Evolutionary conservation across 1,284 basidiomycete genomes (phyloP).

Genomic region (Ceratobasidium sp.): DNA sequence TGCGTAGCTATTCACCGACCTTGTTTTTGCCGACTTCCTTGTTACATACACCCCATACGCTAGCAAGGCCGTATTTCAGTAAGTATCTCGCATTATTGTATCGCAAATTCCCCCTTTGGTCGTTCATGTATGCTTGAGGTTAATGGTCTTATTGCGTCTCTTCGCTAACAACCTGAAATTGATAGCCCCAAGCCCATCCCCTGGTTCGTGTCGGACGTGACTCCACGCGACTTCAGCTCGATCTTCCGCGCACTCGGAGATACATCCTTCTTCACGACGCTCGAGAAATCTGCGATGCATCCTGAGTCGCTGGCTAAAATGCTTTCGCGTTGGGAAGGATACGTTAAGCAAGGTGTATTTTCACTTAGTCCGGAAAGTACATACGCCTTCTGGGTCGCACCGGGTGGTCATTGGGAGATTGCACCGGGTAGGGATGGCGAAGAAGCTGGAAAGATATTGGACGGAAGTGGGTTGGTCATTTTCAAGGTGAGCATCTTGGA

Average conservation of each 20-base stretch:
- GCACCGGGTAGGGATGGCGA: conserved; percentile 36
- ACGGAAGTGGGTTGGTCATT: conserved; percentile 82
- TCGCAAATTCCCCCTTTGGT: neutral
- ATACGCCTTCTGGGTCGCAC: conserved; percentile 76
- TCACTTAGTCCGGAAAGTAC: neutral
- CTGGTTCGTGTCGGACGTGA: conserved; percentile 95
- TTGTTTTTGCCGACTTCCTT: conserved; percentile 95
- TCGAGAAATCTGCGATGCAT: conserved; percentile 56
- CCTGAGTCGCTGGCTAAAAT: conserved; percentile 52
- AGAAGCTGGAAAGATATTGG: conserved; percentile 62
- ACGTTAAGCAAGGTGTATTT: conserved; percentile 25
- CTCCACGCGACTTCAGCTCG: conserved; percentile 79
- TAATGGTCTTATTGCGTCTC: neutral
- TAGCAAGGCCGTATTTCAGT: conserved; percentile 90
- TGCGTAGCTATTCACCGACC: conserved; percentile 87
- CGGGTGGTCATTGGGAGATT: conserved; percentile 87
- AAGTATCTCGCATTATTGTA: conserved; percentile 54
- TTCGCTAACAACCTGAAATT: conserved; percentile 27
- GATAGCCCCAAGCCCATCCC: conserved; percentile 89
- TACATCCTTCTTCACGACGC: conserved; percentile 26
- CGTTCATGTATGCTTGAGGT: neutral
- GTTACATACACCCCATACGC: conserved; percentile 89
- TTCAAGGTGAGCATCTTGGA: conserved; percentile 76
- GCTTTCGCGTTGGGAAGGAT: conserved; percentile 51
- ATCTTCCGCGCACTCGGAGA: conserved; percentile 63